phyloP scores from a whole-genome alignment of 805 yeast genomes.

The Myxozyma geophila region DNA sequence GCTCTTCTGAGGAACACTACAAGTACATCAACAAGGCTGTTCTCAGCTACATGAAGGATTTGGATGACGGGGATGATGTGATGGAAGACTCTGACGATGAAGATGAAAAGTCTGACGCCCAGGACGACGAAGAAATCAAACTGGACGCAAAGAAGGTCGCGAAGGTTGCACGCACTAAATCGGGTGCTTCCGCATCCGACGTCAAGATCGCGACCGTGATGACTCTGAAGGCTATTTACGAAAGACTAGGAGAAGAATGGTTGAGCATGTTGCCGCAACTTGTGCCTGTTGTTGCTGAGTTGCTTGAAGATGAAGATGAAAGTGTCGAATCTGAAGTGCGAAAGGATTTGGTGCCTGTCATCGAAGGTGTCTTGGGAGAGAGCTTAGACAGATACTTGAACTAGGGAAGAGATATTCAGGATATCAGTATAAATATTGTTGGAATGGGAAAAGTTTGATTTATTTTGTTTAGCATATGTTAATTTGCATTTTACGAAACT shows the following conservation, averaged over 20 bases:
- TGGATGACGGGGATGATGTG: conserved; percentile 55
- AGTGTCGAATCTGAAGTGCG: conserved; percentile 89
- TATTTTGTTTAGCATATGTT: not conserved
- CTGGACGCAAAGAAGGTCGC: conserved; percentile 23
- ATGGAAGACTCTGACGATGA: conserved; percentile 17
- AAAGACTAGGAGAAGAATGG: conserved; percentile 95
- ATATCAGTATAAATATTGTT: not conserved
- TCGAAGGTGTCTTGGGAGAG: conserved; percentile 92
- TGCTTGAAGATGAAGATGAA: conserved; percentile 94
- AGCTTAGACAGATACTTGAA: conserved; percentile 66
- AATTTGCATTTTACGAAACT: not conserved
- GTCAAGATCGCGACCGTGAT: conserved; percentile 76
- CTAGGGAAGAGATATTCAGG: not conserved
- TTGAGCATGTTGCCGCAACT: conserved; percentile 85
- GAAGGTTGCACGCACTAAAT: conserved; percentile 24
- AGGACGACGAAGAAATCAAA: conserved; percentile 11
- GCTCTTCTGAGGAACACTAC: conserved; percentile 63
- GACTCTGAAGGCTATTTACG: conserved; percentile 78
- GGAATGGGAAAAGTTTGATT: conserved; percentile 3
- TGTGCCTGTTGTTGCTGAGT: conserved; percentile 93
- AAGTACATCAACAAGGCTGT: conserved; percentile 69
- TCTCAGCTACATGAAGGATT: conserved; percentile 68
- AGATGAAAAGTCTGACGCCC: not conserved
- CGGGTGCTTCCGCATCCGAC: conserved; percentile 25
- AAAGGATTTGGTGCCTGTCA: conserved; percentile 84